Evolutionary conservation across 148 eudicot genomes (phyloP).

Genomic region (Hydrangea macrophylla): DNA sequence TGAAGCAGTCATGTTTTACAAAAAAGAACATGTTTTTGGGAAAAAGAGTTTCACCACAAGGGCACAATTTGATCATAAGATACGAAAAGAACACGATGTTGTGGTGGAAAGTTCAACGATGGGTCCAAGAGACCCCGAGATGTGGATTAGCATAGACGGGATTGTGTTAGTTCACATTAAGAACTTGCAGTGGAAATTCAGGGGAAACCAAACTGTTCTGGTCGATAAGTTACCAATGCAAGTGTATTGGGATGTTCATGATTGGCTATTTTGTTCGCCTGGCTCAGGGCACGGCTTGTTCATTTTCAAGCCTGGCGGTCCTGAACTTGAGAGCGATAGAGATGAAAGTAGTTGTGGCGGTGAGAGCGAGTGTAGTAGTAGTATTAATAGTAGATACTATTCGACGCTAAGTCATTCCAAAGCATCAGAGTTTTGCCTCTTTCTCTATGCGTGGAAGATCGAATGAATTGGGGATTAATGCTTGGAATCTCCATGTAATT

Average conservation of each 20-base stretch:
- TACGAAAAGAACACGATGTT: slow-evolving; percentile 34
- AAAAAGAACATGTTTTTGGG: too few species aligned
- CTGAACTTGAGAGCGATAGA: slow-evolving; percentile 32
- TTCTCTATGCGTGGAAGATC: slow-evolving; percentile 78
- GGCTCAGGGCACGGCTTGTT: slow-evolving; percentile 67
- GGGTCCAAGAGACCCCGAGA: slow-evolving; percentile 43
- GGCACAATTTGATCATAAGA: slow-evolving; percentile 37
- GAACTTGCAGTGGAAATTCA: too few species aligned
- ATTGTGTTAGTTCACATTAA: slow-evolving; percentile 34
- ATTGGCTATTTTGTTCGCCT: slow-evolving; percentile 63
- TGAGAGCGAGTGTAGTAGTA: slow-evolving; percentile 40
- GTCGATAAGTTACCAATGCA: slow-evolving; percentile 67
- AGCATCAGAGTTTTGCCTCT: slow-evolving; percentile 57
- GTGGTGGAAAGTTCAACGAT: slow-evolving; percentile 44
- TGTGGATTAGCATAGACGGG: slow-evolving; percentile 59
- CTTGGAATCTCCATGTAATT: background rate
- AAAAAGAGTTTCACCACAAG: slow-evolving; percentile 48
- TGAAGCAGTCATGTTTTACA: too few species aligned
- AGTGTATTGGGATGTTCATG: slow-evolving; percentile 84
- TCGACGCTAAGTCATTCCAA: slow-evolving; percentile 46
- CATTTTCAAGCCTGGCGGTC: slow-evolving; percentile 62
- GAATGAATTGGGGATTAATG: slow-evolving; percentile 37
- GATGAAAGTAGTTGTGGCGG: slow-evolving; percentile 45
- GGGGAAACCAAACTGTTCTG: slow-evolving; percentile 56
- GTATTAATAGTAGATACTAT: slow-evolving; percentile 42